Conservation (phyloP, 2,329 filamentous ascomycete genomes). For the Sporothrix luriei region DNA sequence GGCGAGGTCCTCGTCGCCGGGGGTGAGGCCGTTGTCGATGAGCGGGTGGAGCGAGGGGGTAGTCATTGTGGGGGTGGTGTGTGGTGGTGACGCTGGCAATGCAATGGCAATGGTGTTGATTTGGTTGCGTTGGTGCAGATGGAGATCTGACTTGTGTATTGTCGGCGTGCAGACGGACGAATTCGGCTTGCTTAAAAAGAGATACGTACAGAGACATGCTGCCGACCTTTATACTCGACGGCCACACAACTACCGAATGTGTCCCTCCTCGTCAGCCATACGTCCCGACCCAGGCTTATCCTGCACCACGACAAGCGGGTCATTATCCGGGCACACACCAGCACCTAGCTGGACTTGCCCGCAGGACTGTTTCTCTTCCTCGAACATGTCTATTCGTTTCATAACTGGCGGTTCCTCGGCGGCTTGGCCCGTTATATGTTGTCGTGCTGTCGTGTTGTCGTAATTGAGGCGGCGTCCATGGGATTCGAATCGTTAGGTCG, state of each 20-base stretch:
- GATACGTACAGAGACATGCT: neutral
- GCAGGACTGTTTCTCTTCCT: neutral
- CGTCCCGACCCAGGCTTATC: constrained; percentile 1
- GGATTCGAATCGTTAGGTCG: neutral
- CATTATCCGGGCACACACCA: neutral
- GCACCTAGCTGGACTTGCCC: neutral
- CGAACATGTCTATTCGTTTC: neutral
- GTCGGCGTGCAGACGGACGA: too few relatives aligned
- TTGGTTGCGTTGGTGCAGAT: neutral
- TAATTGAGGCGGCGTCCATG: too few relatives aligned
- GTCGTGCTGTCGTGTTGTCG: too few relatives aligned
- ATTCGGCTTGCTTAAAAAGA: too few relatives aligned
- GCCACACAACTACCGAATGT: neutral
- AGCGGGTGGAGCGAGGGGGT: constrained; percentile 59
- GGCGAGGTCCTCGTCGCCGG: constrained; percentile 56
- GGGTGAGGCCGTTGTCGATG: constrained; percentile 63
- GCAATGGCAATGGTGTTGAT: neutral
- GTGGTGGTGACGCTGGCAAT: neutral
- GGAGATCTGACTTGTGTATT: neutral
- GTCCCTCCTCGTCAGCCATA: neutral
- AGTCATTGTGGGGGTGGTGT: constrained; percentile 7
- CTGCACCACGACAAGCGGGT: neutral
- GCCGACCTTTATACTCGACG: constrained; percentile 1
- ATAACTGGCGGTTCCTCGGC: neutral
- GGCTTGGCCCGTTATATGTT: neutral